Evolutionary conservation across 73 alveolate species (phyloP).

Genomic region (Paramecium octaurelia): DNA sequence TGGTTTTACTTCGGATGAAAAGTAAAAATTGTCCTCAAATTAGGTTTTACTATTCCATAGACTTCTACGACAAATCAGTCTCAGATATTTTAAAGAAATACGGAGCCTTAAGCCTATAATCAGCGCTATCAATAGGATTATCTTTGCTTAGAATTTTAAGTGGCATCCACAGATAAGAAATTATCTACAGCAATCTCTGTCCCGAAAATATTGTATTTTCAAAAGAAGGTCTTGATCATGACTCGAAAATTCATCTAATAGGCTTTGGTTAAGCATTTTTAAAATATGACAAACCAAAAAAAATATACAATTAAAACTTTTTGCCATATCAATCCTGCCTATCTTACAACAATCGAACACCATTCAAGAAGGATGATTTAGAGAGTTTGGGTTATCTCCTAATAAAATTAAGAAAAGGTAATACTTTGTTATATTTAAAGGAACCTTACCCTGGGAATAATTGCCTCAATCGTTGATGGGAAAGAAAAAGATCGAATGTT

Average conservation of each 20-base stretch:
- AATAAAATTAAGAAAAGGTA: not conserved
- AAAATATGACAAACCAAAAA: not conserved
- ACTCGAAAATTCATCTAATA: not conserved
- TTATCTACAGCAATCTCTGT: not conserved
- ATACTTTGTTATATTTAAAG: not conserved
- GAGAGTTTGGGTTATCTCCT: not conserved
- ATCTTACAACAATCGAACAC: not conserved
- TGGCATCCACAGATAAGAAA: not conserved
- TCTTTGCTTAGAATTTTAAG: not conserved
- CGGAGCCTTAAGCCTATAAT: not conserved
- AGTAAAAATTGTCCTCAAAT: not conserved
- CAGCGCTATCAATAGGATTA: not conserved
- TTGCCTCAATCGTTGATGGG: not conserved
- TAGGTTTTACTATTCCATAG: not conserved
- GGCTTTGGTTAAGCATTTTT: not conserved
- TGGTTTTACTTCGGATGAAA: not conserved
- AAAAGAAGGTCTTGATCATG: not conserved
- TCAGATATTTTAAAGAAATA: not conserved
- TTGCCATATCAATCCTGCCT: not conserved
- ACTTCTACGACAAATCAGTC: not conserved
- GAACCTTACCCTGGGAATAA: not conserved
- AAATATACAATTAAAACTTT: not conserved
- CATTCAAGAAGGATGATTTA: not conserved
- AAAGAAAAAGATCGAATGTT: not conserved
- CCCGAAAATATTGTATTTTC: not conserved